Conservation (phyloP, 345 rosid species). For the Geranium brycei region DNA sequence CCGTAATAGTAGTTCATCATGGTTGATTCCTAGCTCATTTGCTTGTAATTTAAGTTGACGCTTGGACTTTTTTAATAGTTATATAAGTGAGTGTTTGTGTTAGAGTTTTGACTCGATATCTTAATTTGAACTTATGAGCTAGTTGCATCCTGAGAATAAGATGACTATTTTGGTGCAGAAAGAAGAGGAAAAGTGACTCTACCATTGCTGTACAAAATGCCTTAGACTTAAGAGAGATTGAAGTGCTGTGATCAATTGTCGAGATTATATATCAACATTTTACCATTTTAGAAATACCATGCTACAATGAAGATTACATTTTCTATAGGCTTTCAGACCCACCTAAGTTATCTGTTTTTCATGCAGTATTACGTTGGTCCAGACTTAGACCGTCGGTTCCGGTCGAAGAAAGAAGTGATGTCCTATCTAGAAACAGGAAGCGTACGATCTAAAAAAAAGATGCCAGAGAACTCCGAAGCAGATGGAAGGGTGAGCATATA, state of each 20-base stretch:
- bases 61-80: background rate
- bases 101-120: background rate
- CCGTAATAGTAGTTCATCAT: background rate
- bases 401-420: too few species aligned
- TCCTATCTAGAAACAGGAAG: too few species aligned
- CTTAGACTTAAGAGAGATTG: background rate
- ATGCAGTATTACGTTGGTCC: background rate
- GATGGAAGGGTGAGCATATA: background rate
- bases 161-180: background rate
- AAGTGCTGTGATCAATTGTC: background rate
- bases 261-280: background rate
- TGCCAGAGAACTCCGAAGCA: background rate
- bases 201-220: background rate
- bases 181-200: background rate
- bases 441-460: too few species aligned
- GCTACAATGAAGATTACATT: background rate
- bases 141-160: background rate
- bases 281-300: background rate
- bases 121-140: background rate
- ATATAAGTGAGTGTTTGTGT: background rate
- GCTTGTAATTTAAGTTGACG: background rate
- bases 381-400: too few species aligned
- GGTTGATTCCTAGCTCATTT: background rate
- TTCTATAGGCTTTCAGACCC: background rate
- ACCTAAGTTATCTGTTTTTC: background rate